Evolutionary conservation across 805 yeast genomes (phyloP), one percentile per base, ranked within the genome.

Genomic region (Pichia insulana): DNA sequence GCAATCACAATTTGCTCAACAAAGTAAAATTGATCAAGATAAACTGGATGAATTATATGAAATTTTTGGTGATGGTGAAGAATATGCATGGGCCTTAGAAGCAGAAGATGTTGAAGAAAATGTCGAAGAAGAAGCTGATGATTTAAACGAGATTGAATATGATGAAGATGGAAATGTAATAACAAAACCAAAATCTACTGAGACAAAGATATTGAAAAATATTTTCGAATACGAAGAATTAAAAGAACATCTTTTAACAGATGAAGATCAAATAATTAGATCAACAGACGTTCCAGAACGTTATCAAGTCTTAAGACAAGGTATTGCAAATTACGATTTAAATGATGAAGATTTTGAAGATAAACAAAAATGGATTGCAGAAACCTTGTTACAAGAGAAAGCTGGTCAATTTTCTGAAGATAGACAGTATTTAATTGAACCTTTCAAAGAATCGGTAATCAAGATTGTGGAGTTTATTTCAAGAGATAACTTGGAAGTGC

Each of bases 41-140:
- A 85, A 86, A 59, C 75, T 90, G 50, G 92, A 87, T 56, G 97
- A 90, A 62, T 75, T 92, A 57, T 88, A 80, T 56, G 98, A 92
- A 59, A 86, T 92, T 12, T 92, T 92, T 59, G 98, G 98, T 50
- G 94, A 88, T 61, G 98, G 98, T 40, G 88, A 80, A 50, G 97
- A 90, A 57, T 92, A 92, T 62, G 96, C 86, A 44, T 92, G 98
- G 97, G 98, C 98, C 11, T 69, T 92, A 42, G 96, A 87, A 56
- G 92, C 86, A 25, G 96, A 89, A 64, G 78, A 75, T 47, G 71
- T 69, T 43, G 81, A 74, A 51, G 80, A 73, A 39, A 76, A 66
- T 22, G 77, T 76, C 28, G 61, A 65, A 44, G 79, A 76, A n/a
- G 73, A 69, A 37, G 67, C 67, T n/a, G 78, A 68, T 36, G 56